Evolutionary conservation across 495 filamentous ascomycete genomes (phyloP).

Genomic region (Chaetomium tenue): DNA sequence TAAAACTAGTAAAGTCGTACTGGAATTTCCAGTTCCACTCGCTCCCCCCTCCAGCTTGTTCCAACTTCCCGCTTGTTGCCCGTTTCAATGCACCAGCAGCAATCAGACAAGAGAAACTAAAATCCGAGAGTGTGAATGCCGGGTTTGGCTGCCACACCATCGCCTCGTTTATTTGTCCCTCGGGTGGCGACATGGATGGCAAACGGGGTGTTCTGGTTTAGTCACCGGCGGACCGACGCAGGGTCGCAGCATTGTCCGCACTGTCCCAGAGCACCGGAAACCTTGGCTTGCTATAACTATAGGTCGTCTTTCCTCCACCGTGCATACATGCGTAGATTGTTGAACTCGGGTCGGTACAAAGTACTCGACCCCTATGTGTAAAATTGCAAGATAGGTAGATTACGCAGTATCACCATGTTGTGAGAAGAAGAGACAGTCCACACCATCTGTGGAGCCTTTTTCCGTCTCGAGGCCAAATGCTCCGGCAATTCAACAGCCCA

Average conservation of each 20-base stretch:
- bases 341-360: too few species aligned
- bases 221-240: not conserved
- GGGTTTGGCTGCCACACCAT: not conserved
- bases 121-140: not conserved
- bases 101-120: not conserved
- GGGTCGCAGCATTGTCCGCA: not conserved
- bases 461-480: too few species aligned
- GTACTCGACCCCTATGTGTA: too few species aligned
- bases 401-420: too few species aligned
- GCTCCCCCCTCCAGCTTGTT: not conserved
- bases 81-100: not conserved
- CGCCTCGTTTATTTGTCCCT: too few species aligned
- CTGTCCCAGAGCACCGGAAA: slow-evolving; percentile 5
- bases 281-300: not conserved
- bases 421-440: too few species aligned
- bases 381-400: too few species aligned
- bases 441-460: too few species aligned
- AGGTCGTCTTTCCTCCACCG: too few species aligned
- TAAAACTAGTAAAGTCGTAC: not conserved
- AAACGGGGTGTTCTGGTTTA: not conserved
- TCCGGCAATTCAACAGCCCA: too few species aligned
- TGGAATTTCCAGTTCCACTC: not conserved
- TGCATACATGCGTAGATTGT: too few species aligned
- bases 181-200: slow-evolving; percentile 1
- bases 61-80: not conserved